Base-by-base conservation (phyloP, 768 basidiomycete genomes). In the Boletus sp. region DNA sequence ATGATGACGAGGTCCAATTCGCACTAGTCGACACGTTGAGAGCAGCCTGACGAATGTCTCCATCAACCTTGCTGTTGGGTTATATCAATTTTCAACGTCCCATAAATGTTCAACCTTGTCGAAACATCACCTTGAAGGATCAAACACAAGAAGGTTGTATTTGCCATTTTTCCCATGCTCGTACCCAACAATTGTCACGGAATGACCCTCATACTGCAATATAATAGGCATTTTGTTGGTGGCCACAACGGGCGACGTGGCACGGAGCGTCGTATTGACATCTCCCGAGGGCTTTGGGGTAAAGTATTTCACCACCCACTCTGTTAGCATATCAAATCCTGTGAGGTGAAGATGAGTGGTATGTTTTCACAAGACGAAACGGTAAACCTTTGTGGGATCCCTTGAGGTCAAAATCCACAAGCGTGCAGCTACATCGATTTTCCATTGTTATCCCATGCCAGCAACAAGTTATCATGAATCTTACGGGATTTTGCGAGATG, bases 171-270 rank as follows among this genome's bases (percentile, higher is more conserved):
- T 82, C 52, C 76, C 77, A 39, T 86, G 71, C 70, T 95, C 92
- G 63, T 89, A 94, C 2, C 94, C 94, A 3, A 97, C 79, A 12
- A 97, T 84, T 5, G 88, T 87, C 28, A 89, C 74, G n/a, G 94
- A 97, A 73, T 97, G 94, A 0, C 92, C 92, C 7, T 79, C 69
- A 65, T 91, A 85, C 75, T 96, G 87, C 49, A 96, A 75, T 42
- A 96, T 86, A 32, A 97, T 66, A 9, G 94, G 94, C 82, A 92
- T 86, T 63, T 80, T 84, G 20, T 82, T 71, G 0, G 89, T 87
- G 29, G 77, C 68, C 10, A 77, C 62, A 8, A 94, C 78, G 5
- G 85, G 77, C 0, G 78, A 74, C 2, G 80, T 78, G 1, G 71
- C 73, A 44, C 76, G 77, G 55, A 90, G 75, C 14, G 76, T 78